phyloP scores from a whole-genome alignment of 768 basidiomycete species.

The Tubosaeta sp. region DNA sequence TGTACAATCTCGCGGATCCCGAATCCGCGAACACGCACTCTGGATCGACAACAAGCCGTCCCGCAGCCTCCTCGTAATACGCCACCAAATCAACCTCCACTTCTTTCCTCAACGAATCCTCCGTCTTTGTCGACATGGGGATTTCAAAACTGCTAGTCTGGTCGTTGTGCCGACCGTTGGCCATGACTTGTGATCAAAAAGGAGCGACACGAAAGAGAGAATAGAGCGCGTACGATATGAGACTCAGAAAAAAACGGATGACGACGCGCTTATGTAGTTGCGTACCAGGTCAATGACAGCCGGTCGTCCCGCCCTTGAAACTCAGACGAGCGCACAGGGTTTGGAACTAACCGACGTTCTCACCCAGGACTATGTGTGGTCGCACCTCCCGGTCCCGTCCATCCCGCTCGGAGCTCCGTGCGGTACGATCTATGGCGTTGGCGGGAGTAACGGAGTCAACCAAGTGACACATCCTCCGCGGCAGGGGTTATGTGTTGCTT shows the following conservation, averaged over 20 bases:
- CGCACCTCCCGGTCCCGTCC: not conserved
- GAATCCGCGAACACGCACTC: constrained; percentile 35
- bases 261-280: not conserved
- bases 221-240: not conserved
- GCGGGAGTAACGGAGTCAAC: not conserved
- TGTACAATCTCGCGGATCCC: not conserved
- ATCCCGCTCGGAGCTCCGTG: not conserved
- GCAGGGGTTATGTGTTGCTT: not conserved
- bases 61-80: constrained; percentile 54
- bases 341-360: not conserved
- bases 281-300: not conserved
- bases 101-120: constrained; percentile 1
- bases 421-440: not conserved
- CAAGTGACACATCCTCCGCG: not conserved
- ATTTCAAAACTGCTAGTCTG: not conserved
- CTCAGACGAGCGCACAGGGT: not conserved
- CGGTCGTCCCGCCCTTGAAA: not conserved
- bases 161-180: not conserved
- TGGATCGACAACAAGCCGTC: constrained; percentile 60
- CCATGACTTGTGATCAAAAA: not conserved
- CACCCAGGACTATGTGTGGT: not conserved
- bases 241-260: not conserved
- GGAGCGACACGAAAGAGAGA: not conserved
- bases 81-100: constrained; percentile 28
- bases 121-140: not conserved